phyloP scores from a whole-genome alignment of 2,329 filamentous ascomycete species.

The Beauveria scarabaeidicola region DNA sequence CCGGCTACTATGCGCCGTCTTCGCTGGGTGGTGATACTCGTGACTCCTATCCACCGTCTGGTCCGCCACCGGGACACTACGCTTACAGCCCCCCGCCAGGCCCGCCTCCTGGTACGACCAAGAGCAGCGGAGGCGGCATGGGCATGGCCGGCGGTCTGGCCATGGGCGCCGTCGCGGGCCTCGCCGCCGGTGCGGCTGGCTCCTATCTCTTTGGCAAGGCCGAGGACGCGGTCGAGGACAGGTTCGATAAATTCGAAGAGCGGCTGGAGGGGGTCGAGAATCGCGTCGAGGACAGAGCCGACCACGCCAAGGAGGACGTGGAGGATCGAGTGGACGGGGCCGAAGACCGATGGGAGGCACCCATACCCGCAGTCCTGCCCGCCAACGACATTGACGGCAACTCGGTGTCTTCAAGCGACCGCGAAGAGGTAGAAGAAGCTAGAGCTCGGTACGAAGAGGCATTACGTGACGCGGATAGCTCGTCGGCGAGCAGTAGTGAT shows the following conservation, averaged over 20 bases:
- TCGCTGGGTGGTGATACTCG: slow-evolving; percentile 17
- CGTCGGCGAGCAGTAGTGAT: slow-evolving; percentile 42
- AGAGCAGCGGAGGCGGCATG: slow-evolving; percentile 23
- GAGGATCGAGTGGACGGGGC: background rate
- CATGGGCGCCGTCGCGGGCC: slow-evolving; percentile 42
- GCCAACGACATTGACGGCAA: slow-evolving; percentile 30
- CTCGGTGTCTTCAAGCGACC: slow-evolving; percentile 34
- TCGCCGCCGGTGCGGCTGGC: slow-evolving; percentile 48
- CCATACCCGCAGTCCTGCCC: background rate
- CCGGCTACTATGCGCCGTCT: slow-evolving; percentile 26
- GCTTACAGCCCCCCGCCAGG: background rate
- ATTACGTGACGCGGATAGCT: slow-evolving; percentile 29
- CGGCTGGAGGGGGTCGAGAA: slow-evolving; percentile 11
- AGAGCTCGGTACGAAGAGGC: slow-evolving; percentile 37
- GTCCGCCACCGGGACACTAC: background rate
- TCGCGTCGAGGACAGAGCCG: background rate
- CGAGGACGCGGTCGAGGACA: slow-evolving; percentile 2
- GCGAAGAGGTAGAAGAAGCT: slow-evolving; percentile 33
- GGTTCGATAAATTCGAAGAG: background rate
- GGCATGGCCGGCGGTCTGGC: slow-evolving; percentile 45
- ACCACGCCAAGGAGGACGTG: background rate
- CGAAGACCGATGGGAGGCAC: background rate
- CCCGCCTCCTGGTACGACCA: slow-evolving; percentile 19
- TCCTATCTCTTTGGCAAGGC: slow-evolving; percentile 37
- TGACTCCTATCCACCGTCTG: slow-evolving; percentile 14